Evolutionary conservation across 768 basidiomycete species (phyloP).

Genomic region (Boletus rubropictus): DNA sequence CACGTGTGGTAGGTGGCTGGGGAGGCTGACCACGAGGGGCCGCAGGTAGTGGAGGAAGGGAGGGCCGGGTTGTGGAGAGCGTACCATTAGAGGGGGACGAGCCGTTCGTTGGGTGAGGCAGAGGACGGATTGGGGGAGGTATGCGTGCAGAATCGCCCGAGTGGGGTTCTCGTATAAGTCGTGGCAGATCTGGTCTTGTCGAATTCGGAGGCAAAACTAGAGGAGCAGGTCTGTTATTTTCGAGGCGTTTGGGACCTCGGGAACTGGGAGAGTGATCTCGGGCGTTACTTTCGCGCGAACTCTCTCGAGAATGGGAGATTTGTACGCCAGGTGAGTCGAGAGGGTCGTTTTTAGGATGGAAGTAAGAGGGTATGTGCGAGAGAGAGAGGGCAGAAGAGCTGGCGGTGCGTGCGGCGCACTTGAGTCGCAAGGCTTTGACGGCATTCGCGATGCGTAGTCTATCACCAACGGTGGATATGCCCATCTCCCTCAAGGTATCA

Average conservation of each 20-base stretch:
- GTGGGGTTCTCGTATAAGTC: slow-evolving; percentile 57
- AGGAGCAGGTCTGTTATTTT: slow-evolving; percentile 71
- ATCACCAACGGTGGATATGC: slow-evolving; percentile 85
- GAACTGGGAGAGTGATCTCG: slow-evolving; percentile 26
- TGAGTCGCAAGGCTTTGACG: slow-evolving; percentile 70
- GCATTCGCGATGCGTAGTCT: slow-evolving; percentile 81
- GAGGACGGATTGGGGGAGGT: slow-evolving; percentile 24
- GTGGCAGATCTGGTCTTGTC: slow-evolving; percentile 60
- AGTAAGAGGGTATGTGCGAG: background rate
- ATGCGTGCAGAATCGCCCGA: slow-evolving; percentile 47
- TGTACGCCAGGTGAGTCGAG: background rate
- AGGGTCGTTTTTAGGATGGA: background rate
- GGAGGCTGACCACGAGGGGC: slow-evolving; percentile 65
- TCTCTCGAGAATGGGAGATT: slow-evolving; percentile 19
- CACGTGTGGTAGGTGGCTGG: slow-evolving; percentile 34
- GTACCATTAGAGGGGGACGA: slow-evolving; percentile 23
- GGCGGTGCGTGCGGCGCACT: slow-evolving; percentile 34
- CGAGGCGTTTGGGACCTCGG: slow-evolving; percentile 43
- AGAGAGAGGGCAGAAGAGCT: background rate
- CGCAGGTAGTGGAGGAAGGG: slow-evolving; percentile 64
- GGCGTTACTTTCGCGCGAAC: slow-evolving; percentile 15
- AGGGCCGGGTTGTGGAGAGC: slow-evolving; percentile 37
- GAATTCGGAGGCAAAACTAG: slow-evolving; percentile 60
- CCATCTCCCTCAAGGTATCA: slow-evolving; percentile 82
- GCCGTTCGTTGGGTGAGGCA: slow-evolving; percentile 24